Percentiles rank a stretch among this genome's conserved stretches.
Evolutionary conservation across 2,329 filamentous ascomycete genomes (phyloP).

Genomic region (Simplicillium sp.): DNA sequence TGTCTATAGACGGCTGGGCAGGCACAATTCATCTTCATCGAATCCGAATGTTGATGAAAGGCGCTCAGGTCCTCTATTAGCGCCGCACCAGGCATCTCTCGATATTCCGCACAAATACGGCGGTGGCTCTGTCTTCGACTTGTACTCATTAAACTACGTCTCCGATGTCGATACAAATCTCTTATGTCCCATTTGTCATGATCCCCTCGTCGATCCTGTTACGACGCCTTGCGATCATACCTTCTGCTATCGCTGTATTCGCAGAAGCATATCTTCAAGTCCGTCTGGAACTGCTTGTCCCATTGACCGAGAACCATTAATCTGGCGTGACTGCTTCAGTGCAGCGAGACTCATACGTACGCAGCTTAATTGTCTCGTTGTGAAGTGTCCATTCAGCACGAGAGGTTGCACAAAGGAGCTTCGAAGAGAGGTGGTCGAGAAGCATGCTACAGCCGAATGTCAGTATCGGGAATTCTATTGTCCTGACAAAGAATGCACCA

Average conservation of each 20-base stretch:
- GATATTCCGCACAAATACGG: constrained; percentile 28
- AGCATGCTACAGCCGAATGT: constrained; percentile 49
- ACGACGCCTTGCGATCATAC: constrained; percentile 56
- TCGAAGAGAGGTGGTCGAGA: constrained; percentile 42
- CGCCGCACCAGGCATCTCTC: constrained; percentile 27
- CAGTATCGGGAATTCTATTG: constrained; percentile 47
- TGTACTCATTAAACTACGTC: constrained; percentile 35
- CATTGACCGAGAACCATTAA: constrained; percentile 41
- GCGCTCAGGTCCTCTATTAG: constrained; percentile 22
- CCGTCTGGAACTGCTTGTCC: constrained; percentile 39
- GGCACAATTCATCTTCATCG: constrained; percentile 8
- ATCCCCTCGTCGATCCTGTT: constrained; percentile 49
- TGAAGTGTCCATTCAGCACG: constrained; percentile 45
- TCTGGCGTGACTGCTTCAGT: constrained; percentile 29
- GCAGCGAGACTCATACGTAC: constrained; percentile 42
- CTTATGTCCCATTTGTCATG: constrained; percentile 48
- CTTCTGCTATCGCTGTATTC: constrained; percentile 52
- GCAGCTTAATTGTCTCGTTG: constrained; percentile 50
- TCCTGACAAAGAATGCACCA: constrained; percentile 39
- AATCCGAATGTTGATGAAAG: constrained; percentile 15
- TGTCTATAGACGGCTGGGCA: constrained; percentile 7
- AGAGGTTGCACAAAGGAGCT: constrained; percentile 41
- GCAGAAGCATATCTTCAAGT: constrained; percentile 28
- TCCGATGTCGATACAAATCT: constrained; percentile 35
- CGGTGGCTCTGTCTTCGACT: constrained; percentile 30